Percentiles rank a stretch among this genome's conserved stretches.
These are phyloP conservation scores for Benincasa hispida DNA, from an alignment of 306 rosid genomes.

Conservation along the genomic window DNA sequence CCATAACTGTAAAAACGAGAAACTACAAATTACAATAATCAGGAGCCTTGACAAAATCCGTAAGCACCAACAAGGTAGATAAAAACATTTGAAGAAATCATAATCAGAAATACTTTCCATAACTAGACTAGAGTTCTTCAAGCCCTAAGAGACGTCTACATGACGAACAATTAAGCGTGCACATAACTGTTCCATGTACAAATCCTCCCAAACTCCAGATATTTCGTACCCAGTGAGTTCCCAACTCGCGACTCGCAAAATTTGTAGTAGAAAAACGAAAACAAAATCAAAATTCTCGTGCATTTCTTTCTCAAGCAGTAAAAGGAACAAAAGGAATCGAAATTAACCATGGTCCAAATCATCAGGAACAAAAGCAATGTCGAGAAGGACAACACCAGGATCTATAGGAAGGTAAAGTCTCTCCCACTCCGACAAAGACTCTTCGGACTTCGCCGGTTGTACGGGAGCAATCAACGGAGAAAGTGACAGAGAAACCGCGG, in stretches of 20 bases:
- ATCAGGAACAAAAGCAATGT: constrained; percentile 86
- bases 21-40: neutral
- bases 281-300: neutral
- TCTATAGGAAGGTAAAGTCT: constrained; percentile 74
- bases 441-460: constrained; percentile 45
- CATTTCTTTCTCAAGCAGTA: neutral
- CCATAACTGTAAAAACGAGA: neutral
- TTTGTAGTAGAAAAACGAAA: neutral
- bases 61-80: neutral
- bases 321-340: neutral
- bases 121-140: neutral
- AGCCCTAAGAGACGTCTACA: neutral
- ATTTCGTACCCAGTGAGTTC: neutral
- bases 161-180: neutral
- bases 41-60: constrained; percentile 1
- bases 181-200: neutral
- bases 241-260: neutral
- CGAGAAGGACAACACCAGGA: constrained; percentile 96
- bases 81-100: neutral
- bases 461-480: constrained; percentile 18
- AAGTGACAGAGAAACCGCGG: constrained; percentile 43
- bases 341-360: constrained; percentile 53
- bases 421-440: constrained; percentile 77
- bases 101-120: neutral
- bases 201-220: neutral